Conservation (phyloP, 2,329 filamentous ascomycete genomes). For the Fusarium coffeatum region DNA sequence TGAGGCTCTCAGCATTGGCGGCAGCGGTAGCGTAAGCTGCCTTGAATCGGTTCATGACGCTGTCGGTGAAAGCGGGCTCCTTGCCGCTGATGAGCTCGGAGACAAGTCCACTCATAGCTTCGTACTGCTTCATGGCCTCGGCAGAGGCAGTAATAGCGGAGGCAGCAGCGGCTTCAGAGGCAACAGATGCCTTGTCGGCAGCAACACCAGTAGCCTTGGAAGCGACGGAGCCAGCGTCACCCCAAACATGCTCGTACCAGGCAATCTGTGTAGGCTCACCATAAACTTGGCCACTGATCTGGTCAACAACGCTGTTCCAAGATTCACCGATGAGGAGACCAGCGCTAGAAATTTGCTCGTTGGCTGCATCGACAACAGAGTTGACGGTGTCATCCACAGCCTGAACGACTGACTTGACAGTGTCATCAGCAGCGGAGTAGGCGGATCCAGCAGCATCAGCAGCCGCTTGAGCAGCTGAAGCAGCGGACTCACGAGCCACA, state of each 20-base stretch:
- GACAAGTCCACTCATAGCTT: conserved; percentile 76
- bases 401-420: conserved; percentile 54
- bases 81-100: conserved; percentile 81
- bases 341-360: conserved; percentile 53
- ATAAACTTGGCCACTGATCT: conserved; percentile 77
- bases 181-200: conserved; percentile 51
- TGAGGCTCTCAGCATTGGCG: conserved; percentile 62
- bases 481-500: conserved; percentile 60
- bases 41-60: conserved; percentile 77
- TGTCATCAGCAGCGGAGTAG: conserved; percentile 57
- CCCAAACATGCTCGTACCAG: conserved; percentile 63
- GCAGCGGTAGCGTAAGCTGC: conserved; percentile 77
- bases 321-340: conserved; percentile 55
- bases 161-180: conserved; percentile 59
- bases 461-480: conserved; percentile 59
- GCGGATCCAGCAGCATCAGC: conserved; percentile 64
- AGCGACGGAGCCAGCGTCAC: conserved; percentile 66
- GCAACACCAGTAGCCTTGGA: conserved; percentile 67
- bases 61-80: conserved; percentile 85
- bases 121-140: conserved; percentile 72
- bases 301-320: conserved; percentile 63
- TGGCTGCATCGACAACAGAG: conserved; percentile 59
- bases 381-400: conserved; percentile 54
- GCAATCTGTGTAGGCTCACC: conserved; percentile 71
- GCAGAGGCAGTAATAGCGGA: conserved; percentile 71